Evolutionary conservation across 805 yeast genomes (phyloP), one percentile per base, ranked within the genome.

Genomic region (Hanseniaspora lachancei): DNA sequence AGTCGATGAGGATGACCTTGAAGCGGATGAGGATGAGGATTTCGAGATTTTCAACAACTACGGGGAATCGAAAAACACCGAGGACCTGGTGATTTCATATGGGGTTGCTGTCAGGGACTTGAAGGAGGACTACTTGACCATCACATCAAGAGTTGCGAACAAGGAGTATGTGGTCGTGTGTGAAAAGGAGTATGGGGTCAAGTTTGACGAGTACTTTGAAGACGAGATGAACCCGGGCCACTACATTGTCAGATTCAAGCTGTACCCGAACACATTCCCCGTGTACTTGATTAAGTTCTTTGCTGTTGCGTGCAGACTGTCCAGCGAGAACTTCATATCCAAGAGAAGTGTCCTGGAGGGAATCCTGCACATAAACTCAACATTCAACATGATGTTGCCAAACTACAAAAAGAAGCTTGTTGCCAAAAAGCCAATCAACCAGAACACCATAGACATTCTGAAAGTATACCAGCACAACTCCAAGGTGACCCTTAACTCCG

Each of bases 61-160:
- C 67, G 97, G 96, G 2, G 55, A 49, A 21, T 80, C 85, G 54
- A 89, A 88, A 66, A 84, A 93, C 0, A 89, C 88, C 63, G 95
- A 86, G 60, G 95, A 87, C 60, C 67, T 89, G 29, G 67, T 89
- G 6, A 69, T 89, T 61, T 89, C 84, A 0, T 89, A 89, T 66
- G 97, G 97, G 0, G 89, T 89, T 67, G 42, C 43, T 15, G 7
- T 51, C 10, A 35, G 27, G 10, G 23, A 44, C 20, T 76, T 80
- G 10, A 69, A 70, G 10, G 79, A 79, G 38, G 91, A 86, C 59
- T 63, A 71, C 5, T 70, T 81, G 1, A 80, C 80, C 16, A 72
- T 89, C 46, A 75, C 84, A 5, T 72, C 88, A 57, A 79, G 79
- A 62, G 69, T 86, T 9, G 72, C 71, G 20, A 60, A 58, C 2